These are phyloP conservation scores for Coemansia sp. DNA, from an alignment of 371 early-diverging fungal genomes.

Conservation along the genomic window DNA sequence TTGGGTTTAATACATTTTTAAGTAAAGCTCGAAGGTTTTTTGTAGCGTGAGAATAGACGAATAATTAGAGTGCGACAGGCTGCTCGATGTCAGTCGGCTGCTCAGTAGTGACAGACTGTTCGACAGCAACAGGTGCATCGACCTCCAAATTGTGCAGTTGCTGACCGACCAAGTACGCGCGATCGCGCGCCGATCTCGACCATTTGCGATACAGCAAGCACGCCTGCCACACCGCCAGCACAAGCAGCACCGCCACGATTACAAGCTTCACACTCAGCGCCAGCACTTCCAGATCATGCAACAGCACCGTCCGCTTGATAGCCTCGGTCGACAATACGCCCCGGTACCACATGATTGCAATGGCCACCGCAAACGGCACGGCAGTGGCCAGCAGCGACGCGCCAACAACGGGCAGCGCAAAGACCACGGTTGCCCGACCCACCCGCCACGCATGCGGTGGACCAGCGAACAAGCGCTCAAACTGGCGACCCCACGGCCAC, in stretches of 20 bases:
- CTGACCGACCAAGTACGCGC: conserved; percentile 64
- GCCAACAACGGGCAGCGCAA: conserved; percentile 21
- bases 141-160: conserved; percentile 62
- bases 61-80: neutral
- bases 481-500: conserved; percentile 8
- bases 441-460: conserved; percentile 42
- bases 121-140: too few species aligned
- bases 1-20: too few species aligned
- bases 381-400: neutral
- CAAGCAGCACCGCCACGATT: conserved; percentile 34
- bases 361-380: conserved; percentile 24
- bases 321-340: conserved; percentile 1
- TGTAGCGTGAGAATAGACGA: too few species aligned
- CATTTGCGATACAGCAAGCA: conserved; percentile 51
- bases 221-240: conserved; percentile 44
- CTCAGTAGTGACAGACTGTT: too few species aligned
- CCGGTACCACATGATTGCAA: conserved; percentile 3
- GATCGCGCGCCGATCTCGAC: conserved; percentile 61
- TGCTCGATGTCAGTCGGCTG: conserved; percentile 7
- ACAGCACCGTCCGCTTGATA: neutral
- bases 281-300: conserved; percentile 20
- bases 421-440: conserved; percentile 12
- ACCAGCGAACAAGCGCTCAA: conserved; percentile 31
- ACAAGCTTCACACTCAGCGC: conserved; percentile 15
- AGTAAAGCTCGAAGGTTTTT: too few species aligned